Evolutionary conservation across 2,329 filamentous ascomycete species (phyloP).

Genomic region (Davidsoniella eucalypti): DNA sequence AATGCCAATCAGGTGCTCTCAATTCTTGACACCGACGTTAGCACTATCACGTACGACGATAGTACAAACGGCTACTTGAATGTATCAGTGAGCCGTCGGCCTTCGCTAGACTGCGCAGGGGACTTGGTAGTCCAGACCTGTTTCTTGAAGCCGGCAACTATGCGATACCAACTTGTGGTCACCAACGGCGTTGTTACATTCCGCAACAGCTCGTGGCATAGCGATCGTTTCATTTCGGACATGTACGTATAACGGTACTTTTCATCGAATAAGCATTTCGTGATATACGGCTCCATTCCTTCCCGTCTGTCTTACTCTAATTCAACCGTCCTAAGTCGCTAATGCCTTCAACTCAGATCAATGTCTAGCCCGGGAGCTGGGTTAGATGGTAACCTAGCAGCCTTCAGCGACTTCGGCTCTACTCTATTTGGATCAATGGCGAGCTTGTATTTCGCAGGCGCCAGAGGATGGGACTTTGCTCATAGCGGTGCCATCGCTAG

Average conservation of each 20-base stretch:
- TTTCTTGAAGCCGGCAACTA: constrained; percentile 9
- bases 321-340: background rate
- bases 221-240: constrained; percentile 5
- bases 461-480: constrained; percentile 11
- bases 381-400: constrained; percentile 11
- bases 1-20: background rate
- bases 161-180: constrained; percentile 7
- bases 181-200: constrained; percentile 6
- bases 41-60: background rate
- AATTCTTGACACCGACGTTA: constrained; percentile 3
- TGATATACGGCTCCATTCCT: background rate
- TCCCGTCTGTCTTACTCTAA: background rate
- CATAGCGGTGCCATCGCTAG: constrained; percentile 8
- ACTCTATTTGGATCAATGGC: constrained; percentile 7
- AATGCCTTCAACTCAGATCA: background rate
- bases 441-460: constrained; percentile 6
- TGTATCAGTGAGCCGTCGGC: constrained; percentile 9
- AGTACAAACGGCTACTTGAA: constrained; percentile 10
- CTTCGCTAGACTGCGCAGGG: constrained; percentile 7
- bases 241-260: background rate
- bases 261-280: too few relatives aligned
- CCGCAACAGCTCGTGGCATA: constrained; percentile 9
- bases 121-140: constrained; percentile 10
- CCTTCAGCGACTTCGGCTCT: constrained; percentile 10
- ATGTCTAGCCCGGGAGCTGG: constrained; percentile 3